A percentile compares a stretch with the other conserved stretches of the same genome.
Conservation (phyloP, 2,329 filamentous ascomycete genomes). For the Cladosporium velox region DNA sequence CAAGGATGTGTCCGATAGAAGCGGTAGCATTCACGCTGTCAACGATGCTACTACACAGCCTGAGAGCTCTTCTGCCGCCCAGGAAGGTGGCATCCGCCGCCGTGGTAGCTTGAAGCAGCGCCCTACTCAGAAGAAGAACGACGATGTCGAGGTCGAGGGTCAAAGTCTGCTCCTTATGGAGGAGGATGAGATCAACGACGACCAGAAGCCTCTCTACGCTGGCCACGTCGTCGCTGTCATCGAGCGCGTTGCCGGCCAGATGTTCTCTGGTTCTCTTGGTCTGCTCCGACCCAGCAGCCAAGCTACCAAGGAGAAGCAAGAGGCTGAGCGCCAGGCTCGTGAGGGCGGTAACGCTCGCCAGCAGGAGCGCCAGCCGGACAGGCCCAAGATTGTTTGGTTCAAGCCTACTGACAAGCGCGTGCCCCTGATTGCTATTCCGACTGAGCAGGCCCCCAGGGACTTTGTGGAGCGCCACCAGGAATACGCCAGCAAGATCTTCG, state of each 20-base stretch:
- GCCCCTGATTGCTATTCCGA: constrained; percentile 95
- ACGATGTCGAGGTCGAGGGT: constrained; percentile 97
- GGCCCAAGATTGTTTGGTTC: constrained; percentile 99
- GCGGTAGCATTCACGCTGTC: constrained; percentile 69
- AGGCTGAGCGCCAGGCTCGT: constrained; percentile 88
- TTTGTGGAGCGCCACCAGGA: constrained; percentile 99
- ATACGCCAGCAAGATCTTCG: constrained; percentile 96
- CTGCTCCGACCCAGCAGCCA: constrained; percentile 94
- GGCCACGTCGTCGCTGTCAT: constrained; percentile 97
- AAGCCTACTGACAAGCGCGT: constrained; percentile 99
- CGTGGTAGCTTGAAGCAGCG: constrained; percentile 94
- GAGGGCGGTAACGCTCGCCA: constrained; percentile 74
- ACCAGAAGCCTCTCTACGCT: constrained; percentile 95
- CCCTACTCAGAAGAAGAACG: constrained; percentile 99
- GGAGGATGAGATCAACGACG: constrained; percentile 97
- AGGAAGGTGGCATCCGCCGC: constrained; percentile 84
- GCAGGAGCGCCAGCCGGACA: constrained; percentile 84
- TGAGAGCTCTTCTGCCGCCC: constrained; percentile 60
- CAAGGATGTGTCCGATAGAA: constrained; percentile 94
- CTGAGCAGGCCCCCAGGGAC: constrained; percentile 93
- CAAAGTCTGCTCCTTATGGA: constrained; percentile 96
- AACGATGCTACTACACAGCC: constrained; percentile 60
- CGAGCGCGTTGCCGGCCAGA: constrained; percentile 94
- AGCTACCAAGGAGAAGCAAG: constrained; percentile 98
- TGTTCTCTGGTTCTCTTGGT: constrained; percentile 95